Conservation (phyloP, 2,329 filamentous ascomycete genomes). For the Xylariaceae sp. region DNA sequence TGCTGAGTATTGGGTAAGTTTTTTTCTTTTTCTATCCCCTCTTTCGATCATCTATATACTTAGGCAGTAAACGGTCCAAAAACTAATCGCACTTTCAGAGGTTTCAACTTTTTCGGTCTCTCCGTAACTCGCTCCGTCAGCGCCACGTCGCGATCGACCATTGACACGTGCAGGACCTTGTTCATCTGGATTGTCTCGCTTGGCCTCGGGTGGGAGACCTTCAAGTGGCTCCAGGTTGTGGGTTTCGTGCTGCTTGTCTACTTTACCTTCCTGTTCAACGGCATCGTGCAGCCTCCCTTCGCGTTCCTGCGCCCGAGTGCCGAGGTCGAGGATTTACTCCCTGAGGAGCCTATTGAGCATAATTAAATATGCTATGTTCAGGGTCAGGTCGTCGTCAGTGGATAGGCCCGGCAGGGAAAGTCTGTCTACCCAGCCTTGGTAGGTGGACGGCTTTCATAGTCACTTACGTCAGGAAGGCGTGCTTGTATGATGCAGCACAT, state of each 20-base stretch:
- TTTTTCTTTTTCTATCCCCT: conserved; percentile 8
- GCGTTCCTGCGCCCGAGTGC: conserved; percentile 52
- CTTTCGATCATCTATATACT: too few relatives aligned
- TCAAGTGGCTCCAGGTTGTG: conserved; percentile 92
- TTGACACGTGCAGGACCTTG: conserved; percentile 93
- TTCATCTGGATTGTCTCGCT: conserved; percentile 98
- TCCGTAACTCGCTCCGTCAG: conserved; percentile 87
- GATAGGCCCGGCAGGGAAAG: too few relatives aligned
- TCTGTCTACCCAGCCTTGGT: too few relatives aligned
- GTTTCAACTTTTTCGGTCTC: conserved; percentile 98
- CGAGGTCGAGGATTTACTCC: conserved; percentile 63
- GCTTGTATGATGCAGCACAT: too few relatives aligned
- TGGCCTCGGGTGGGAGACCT: conserved; percentile 90
- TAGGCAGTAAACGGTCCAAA: too few relatives aligned
- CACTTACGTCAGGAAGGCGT: too few relatives aligned
- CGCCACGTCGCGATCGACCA: conserved; percentile 89
- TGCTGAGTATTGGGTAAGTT: conserved; percentile 92
- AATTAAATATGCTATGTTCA: too few relatives aligned
- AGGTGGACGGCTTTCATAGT: too few relatives aligned
- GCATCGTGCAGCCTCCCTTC: neutral
- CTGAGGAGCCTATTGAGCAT: conserved; percentile 83
- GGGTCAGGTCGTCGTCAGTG: too few relatives aligned
- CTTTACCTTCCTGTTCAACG: conserved; percentile 30
- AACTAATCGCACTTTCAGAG: conserved; percentile 54
- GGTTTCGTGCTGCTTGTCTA: conserved; percentile 80